Base-by-base conservation (phyloP, 257 asterid species). In the Lantana camara region DNA sequence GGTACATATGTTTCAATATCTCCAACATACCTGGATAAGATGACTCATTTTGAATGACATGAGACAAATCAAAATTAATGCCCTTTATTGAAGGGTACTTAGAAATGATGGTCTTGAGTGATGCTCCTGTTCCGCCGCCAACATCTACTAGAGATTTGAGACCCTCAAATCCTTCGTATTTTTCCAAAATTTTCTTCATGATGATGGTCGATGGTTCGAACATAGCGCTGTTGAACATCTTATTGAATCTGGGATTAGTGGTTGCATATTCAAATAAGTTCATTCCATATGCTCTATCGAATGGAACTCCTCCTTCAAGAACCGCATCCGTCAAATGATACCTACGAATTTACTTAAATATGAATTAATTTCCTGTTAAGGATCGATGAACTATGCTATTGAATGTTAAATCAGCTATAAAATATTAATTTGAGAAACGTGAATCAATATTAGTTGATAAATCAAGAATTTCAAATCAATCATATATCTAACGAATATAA, bases 291-390 rank as follows among this genome's bases (percentile, higher is more conserved):
- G 68, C 79, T 51, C 47, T 68, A 15, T 75, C 22, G 61, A 77
- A 81, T 3, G 86, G 75, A 3, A 29, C 52, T n/a, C 73, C 81
- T 20, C 86, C 83, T 1, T 81, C 83, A 19, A 74, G 55, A 59
- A 81, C 51, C 22, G 77, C 79, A 59, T 80, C 82, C 59, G 66
- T 73, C 9, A 80, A 23, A 46, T 75, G 64, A 32, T 68, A 68
- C 81, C 84, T 68, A n/a, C n/a, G n/a, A n/a, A n/a, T n/a, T n/a
- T n/a, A n/a, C n/a, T n/a, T n/a, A n/a, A n/a, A n/a, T n/a, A n/a
- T n/a, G n/a, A n/a, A n/a, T n/a, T n/a, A n/a, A n/a, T n/a, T n/a
- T n/a, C n/a, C n/a, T n/a, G n/a, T n/a, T n/a, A n/a, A n/a, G n/a
- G n/a, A n/a, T n/a, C n/a, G n/a, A n/a, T n/a, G n/a, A n/a, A n/a